These are phyloP conservation scores for Vigna hirtella DNA, from an alignment of 306 rosid species.

Conservation along the genomic window DNA sequence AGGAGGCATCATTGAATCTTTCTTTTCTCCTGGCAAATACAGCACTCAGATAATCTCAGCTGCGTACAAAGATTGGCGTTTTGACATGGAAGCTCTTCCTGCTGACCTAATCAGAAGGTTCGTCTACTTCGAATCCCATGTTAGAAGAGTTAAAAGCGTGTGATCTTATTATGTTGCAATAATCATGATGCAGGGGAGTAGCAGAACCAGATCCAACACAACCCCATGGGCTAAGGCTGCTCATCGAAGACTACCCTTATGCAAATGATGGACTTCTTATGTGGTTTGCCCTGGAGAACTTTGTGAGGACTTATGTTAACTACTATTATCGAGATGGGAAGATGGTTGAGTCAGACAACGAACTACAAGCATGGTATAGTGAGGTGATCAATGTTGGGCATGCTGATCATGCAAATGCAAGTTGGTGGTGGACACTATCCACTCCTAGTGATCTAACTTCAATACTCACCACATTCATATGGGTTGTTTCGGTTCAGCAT, in stretches of 20 bases:
- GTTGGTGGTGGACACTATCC: constrained; percentile 72
- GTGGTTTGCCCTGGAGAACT: constrained; percentile 73
- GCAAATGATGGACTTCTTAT: constrained; percentile 80
- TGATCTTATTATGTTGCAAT: background rate
- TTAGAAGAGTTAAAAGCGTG: background rate
- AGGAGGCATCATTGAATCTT: constrained; percentile 52
- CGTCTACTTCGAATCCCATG: background rate
- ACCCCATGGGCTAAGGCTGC: constrained; percentile 74
- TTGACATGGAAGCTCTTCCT: constrained; percentile 53
- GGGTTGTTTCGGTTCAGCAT: constrained; percentile 47
- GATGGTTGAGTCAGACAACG: constrained; percentile 47
- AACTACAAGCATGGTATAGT: constrained; percentile 74
- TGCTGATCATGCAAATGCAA: constrained; percentile 61
- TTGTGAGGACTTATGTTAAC: constrained; percentile 69
- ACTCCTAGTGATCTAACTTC: constrained; percentile 40
- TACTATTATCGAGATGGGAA: constrained; percentile 56
- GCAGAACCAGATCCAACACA: constrained; percentile 76
- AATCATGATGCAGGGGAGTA: constrained; percentile 57
- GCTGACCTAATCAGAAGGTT: constrained; percentile 53
- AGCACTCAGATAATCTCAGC: constrained; percentile 45
- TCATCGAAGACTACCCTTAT: constrained; percentile 80
- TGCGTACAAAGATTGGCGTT: constrained; percentile 51
- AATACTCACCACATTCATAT: constrained; percentile 46
- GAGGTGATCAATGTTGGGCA: constrained; percentile 80
- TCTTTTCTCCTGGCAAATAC: constrained; percentile 44